phyloP scores from a whole-genome alignment of 495 filamentous ascomycete species.

The Neurospora discreta region DNA sequence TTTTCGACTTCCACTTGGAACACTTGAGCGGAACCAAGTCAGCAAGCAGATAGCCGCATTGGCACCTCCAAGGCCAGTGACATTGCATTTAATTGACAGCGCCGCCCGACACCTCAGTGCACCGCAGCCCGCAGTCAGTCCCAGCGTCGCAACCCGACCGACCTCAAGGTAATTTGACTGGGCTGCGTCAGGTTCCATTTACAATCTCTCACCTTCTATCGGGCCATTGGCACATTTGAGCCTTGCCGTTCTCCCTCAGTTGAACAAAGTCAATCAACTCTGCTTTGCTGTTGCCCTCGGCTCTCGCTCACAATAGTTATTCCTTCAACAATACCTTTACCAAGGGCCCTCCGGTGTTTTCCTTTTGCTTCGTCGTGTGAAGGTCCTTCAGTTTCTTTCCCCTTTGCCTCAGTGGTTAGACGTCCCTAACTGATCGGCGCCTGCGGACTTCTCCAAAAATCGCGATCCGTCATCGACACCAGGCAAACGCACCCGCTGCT shows the following conservation, averaged over 20 bases:
- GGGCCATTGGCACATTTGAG: neutral
- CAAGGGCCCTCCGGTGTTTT: neutral
- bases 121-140: neutral
- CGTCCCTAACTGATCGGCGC: neutral
- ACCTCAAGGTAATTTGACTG: conserved; percentile 9
- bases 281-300: conserved; percentile 1
- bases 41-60: neutral
- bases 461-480: neutral
- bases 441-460: neutral
- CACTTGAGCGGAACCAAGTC: neutral
- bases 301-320: neutral
- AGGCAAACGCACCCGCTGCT: neutral
- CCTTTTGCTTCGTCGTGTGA: neutral
- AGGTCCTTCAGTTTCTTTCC: neutral
- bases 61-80: neutral
- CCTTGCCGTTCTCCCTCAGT: neutral
- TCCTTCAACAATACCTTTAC: neutral
- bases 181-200: conserved; percentile 1
- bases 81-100: neutral
- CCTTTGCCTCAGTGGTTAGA: neutral
- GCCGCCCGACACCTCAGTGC: neutral
- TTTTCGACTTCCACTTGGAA: neutral
- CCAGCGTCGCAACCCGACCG: neutral
- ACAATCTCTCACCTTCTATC: neutral
- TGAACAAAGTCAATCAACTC: neutral